Evolutionary conservation across 2,329 filamentous ascomycete genomes (phyloP), one percentile per base, ranked within the genome.

Genomic region (Aspergillus pseudonomiae): DNA sequence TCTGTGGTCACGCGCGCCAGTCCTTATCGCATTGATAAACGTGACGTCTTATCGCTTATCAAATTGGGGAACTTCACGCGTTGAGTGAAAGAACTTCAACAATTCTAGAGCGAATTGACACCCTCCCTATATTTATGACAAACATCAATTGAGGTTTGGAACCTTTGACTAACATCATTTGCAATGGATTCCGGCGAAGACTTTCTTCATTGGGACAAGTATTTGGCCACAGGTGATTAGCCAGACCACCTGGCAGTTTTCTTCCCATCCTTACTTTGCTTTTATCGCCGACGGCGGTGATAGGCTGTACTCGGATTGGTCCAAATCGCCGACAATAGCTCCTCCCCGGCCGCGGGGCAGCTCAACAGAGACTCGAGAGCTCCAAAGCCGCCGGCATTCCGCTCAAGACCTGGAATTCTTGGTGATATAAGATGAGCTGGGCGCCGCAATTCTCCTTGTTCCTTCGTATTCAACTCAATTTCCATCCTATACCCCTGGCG

Each of bases 311-410:
- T 21, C 16, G 66, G 66, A 74, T 74, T 74, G 72, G 72, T 21
- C 30, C 10, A 54, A 55, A 56, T 41, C 69, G 64, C 72, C 72
- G 72, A 74, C 67, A 53, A 67, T 68, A 68, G 59, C 60, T 64
- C 64, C 64, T 62, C 61, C 63, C 60, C 65, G 68, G 39, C 67
- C 71, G 70, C 69, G 70, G 46, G 65, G 58, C 58, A 65, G 64
- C 67, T 69, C 65, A 63, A 54, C 19, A 61, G 32, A 56, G 21
- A 24, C 21, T 24, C 21, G 21, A 24, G 46, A 62, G 61, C 65
- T 64, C 61, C 66, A 70, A 69, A 67, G 67, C 65, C 50, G 60
- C 46, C 46, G 60, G 50, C 43, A 43, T n/a, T 66, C 46, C 58
- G 43, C 56, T 63, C 68, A 70, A 56, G 41, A 10, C 12, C 34